These are phyloP conservation scores for Tetrapyrgos nigripes DNA, from an alignment of 1,284 basidiomycete species.

Conservation along the genomic window DNA sequence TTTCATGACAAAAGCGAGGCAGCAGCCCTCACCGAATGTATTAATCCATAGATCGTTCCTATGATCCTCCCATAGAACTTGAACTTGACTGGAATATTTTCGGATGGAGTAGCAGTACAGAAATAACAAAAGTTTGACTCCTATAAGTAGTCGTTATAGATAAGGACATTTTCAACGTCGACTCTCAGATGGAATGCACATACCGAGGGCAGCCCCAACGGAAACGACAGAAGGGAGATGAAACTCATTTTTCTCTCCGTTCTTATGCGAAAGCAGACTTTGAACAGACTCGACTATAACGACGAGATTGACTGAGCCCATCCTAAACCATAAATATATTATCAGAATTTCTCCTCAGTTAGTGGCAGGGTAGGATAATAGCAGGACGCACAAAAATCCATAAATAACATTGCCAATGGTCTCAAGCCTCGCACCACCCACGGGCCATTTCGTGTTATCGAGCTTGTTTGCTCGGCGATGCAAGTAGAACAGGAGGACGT, in stretches of 20 bases:
- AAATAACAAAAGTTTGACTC: slow-evolving; percentile 87
- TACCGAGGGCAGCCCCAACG: slow-evolving; percentile 84
- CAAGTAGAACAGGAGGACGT: slow-evolving; percentile 83
- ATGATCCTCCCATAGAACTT: slow-evolving; percentile 95
- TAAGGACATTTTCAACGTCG: background rate
- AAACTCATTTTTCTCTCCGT: slow-evolving; percentile 61
- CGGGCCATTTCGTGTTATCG: slow-evolving; percentile 89
- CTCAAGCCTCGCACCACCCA: slow-evolving; percentile 87
- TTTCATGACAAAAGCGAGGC: slow-evolving; percentile 8
- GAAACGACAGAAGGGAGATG: slow-evolving; percentile 85
- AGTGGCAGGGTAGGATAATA: slow-evolving; percentile 30
- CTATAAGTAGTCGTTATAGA: slow-evolving; percentile 41
- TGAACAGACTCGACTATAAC: slow-evolving; percentile 86
- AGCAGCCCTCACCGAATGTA: slow-evolving; percentile 60
- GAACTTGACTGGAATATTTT: slow-evolving; percentile 85
- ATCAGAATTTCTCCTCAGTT: too few relatives aligned
- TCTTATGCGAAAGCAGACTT: slow-evolving; percentile 65
- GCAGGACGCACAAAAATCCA: slow-evolving; percentile 70
- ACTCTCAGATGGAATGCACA: slow-evolving; percentile 16
- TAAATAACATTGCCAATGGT: slow-evolving; percentile 93
- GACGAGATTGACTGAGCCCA: slow-evolving; percentile 86
- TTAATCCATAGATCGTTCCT: slow-evolving; percentile 90
- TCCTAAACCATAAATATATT: slow-evolving; percentile 54
- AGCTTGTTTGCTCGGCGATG: slow-evolving; percentile 79
- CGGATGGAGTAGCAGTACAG: slow-evolving; percentile 86